Evolutionary conservation across 768 basidiomycete species (phyloP).

Genomic region (Kondoa subrosea): DNA sequence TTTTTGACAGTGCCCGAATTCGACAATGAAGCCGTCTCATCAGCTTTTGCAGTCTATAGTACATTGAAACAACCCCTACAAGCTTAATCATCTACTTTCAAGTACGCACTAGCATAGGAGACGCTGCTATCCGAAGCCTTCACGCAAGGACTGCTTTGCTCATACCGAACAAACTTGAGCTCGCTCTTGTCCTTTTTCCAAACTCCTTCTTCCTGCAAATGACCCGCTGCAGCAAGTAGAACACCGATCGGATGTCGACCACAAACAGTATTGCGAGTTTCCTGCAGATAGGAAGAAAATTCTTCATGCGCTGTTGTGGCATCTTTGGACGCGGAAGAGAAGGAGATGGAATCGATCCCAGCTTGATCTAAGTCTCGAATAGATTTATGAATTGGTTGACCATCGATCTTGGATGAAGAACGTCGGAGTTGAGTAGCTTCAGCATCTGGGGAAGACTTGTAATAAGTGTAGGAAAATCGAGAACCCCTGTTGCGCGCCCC

Average conservation of each 20-base stretch:
- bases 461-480: constrained; percentile 72
- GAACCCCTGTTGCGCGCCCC: constrained; percentile 45
- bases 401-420: not conserved
- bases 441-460: constrained; percentile 46
- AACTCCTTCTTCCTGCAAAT: constrained; percentile 34
- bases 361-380: constrained; percentile 72
- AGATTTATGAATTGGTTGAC: constrained; percentile 56
- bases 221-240: constrained; percentile 56
- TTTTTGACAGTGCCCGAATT: constrained; percentile 18
- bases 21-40: constrained; percentile 7
- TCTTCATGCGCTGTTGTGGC: constrained; percentile 36
- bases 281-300: constrained; percentile 51
- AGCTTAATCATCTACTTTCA: not conserved
- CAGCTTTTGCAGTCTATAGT: constrained; percentile 10
- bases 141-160: constrained; percentile 67
- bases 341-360: constrained; percentile 45
- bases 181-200: constrained; percentile 30
- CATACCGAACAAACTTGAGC: constrained; percentile 76
- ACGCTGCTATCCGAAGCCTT: constrained; percentile 68
- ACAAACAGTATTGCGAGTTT: constrained; percentile 88
- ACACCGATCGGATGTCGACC: constrained; percentile 92
- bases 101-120: constrained; percentile 81
- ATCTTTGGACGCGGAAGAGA: constrained; percentile 21
- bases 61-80: constrained; percentile 13
- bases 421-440: constrained; percentile 16